phyloP scores from a whole-genome alignment of 2,329 filamentous ascomycete genomes.

The Phialophora verrucosa region DNA sequence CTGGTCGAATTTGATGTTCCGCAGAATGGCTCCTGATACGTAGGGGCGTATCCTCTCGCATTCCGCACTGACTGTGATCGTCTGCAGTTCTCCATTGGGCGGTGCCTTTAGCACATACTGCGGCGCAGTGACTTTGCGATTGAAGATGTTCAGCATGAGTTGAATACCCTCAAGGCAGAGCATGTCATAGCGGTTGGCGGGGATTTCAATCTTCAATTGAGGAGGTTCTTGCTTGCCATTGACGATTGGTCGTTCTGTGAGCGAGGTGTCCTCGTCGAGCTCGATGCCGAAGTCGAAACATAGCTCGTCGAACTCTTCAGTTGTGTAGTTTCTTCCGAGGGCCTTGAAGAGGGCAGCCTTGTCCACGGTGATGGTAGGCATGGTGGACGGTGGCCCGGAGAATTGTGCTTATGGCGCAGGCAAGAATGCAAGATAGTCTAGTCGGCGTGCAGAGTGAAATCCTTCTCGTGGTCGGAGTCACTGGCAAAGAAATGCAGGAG shows the following conservation, averaged over 20 bases:
- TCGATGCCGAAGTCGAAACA: constrained; percentile 99
- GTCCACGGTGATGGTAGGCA: constrained; percentile 97
- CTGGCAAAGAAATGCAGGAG: background rate
- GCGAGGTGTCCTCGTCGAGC: constrained; percentile 91
- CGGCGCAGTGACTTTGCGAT: constrained; percentile 74
- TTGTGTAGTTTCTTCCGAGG: constrained; percentile 87
- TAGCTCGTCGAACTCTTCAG: constrained; percentile 92
- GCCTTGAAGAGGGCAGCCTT: constrained; percentile 95
- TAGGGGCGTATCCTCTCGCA: constrained; percentile 83
- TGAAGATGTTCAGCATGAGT: constrained; percentile 94
- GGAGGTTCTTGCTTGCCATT: constrained; percentile 83
- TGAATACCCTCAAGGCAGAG: constrained; percentile 97
- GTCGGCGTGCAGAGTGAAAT: background rate
- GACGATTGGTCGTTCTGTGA: constrained; percentile 73
- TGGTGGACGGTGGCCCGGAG: constrained; percentile 55
- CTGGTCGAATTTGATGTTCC: constrained; percentile 89
- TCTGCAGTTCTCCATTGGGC: constrained; percentile 73
- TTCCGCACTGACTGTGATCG: constrained; percentile 77
- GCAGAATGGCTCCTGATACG: constrained; percentile 85
- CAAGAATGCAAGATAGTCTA: background rate
- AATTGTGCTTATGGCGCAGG: background rate
- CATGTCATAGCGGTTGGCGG: constrained; percentile 91
- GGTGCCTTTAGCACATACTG: constrained; percentile 79
- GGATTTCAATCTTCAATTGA: constrained; percentile 97
- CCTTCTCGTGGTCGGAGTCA: background rate